Evolutionary conservation across 2,329 filamentous ascomycete genomes (phyloP).

Genomic region (Penicillium rolfsii): DNA sequence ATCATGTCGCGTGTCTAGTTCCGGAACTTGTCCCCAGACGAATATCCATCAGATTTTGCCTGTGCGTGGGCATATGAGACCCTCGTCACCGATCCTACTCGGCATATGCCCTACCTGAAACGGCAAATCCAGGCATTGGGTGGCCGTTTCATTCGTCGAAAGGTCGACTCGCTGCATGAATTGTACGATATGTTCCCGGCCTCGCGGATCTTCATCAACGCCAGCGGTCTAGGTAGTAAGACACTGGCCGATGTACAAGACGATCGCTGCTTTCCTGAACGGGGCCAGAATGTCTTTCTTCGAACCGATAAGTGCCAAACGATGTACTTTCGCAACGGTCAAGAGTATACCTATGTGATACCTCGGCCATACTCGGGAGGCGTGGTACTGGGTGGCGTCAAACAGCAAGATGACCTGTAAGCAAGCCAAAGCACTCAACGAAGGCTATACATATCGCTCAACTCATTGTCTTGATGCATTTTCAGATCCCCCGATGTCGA

Average conservation of each 20-base stretch:
- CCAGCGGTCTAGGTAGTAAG: conserved; percentile 43
- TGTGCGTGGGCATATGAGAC: conserved; percentile 43
- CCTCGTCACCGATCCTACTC: conserved; percentile 43
- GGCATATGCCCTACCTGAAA: conserved; percentile 42
- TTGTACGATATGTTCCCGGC: conserved; percentile 42
- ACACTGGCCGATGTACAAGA: conserved; percentile 40
- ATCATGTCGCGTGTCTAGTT: conserved; percentile 30
- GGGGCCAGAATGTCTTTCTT: conserved; percentile 45
- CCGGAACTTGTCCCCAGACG: conserved; percentile 34
- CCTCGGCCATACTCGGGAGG: conserved; percentile 40
- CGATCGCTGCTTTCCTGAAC: conserved; percentile 40
- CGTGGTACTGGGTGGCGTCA: conserved; percentile 42
- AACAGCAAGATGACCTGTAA: conserved; percentile 39
- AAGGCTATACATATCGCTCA: not conserved
- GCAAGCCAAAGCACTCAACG: not conserved
- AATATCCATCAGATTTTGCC: conserved; percentile 41
- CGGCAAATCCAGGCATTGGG: conserved; percentile 36
- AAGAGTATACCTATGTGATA: conserved; percentile 46
- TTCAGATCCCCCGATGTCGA: conserved; percentile 41
- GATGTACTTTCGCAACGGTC: conserved; percentile 43
- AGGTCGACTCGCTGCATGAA: conserved; percentile 39
- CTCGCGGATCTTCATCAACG: conserved; percentile 44
- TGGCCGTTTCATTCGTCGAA: conserved; percentile 40
- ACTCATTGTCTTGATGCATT: not conserved
- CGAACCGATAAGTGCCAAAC: conserved; percentile 35